Evolutionary conservation across 306 rosid genomes (phyloP).

Genomic region (Mimosa bimucronata): DNA sequence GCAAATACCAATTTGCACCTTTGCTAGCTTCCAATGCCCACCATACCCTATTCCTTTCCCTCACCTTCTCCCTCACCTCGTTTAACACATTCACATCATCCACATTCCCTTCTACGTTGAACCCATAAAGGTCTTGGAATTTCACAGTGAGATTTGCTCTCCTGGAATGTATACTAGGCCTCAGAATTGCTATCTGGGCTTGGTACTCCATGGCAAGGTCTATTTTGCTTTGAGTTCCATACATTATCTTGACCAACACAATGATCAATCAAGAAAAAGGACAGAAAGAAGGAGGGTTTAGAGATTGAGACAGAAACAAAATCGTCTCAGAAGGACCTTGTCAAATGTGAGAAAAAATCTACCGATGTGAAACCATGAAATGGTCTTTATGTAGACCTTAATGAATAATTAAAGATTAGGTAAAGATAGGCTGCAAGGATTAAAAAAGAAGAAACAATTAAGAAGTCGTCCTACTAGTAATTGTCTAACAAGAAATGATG

Average conservation of each 20-base stretch:
- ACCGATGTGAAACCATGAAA: constrained; percentile 44
- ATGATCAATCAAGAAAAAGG: constrained; percentile 41
- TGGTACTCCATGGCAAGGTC: constrained; percentile 64
- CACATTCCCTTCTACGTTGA: constrained; percentile 79
- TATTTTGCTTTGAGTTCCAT: constrained; percentile 56
- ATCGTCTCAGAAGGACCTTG: constrained; percentile 25
- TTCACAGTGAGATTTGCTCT: constrained; percentile 72
- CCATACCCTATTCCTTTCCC: constrained; percentile 72
- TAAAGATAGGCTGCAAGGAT: constrained; percentile 19
- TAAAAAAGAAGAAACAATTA: background rate
- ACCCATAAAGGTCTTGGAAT: constrained; percentile 77
- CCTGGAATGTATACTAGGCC: constrained; percentile 74
- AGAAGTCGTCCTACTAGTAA: background rate
- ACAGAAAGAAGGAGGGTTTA: background rate
- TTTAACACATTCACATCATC: constrained; percentile 78
- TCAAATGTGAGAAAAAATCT: constrained; percentile 39
- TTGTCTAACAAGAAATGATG: constrained; percentile 35
- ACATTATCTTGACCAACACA: constrained; percentile 43
- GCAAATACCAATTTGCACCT: constrained; percentile 79
- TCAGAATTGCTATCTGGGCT: constrained; percentile 58
- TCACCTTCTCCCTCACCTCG: constrained; percentile 76
- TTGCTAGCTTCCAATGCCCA: constrained; percentile 81
- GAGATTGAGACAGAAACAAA: constrained; percentile 2
- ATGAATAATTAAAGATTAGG: constrained; percentile 21
- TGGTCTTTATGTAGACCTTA: constrained; percentile 24